A percentile compares a stretch with the other conserved stretches of the same genome.
Evolutionary conservation across 371 early-diverging fungal species (phyloP).

Genomic region (Saksenaea oblongispora): DNA sequence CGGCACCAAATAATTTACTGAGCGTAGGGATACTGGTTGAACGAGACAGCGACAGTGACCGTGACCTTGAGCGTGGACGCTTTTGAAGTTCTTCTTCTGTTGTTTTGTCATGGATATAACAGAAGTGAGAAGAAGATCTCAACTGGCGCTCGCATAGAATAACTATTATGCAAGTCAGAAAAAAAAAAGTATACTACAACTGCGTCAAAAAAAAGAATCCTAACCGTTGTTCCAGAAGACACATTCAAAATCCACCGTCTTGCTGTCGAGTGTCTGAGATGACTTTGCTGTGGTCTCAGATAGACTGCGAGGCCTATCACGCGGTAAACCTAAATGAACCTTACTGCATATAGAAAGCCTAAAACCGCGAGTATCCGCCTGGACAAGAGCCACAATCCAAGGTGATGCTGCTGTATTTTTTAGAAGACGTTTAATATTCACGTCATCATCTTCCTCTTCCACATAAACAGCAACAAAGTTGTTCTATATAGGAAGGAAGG

Average conservation of each 20-base stretch:
- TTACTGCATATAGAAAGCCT: conserved; percentile 32
- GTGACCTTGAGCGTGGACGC: conserved; percentile 42
- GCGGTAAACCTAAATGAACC: not conserved
- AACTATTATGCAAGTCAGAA: conserved; percentile 20
- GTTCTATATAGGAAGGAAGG: conserved; percentile 21
- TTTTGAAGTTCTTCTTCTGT: conserved; percentile 11
- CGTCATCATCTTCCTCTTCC: conserved; percentile 34
- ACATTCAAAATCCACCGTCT: conserved; percentile 38
- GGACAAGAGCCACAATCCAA: conserved; percentile 44
- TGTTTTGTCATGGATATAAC: conserved; percentile 23
- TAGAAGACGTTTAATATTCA: conserved; percentile 9
- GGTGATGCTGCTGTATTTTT: conserved; percentile 16
- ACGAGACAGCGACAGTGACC: conserved; percentile 44
- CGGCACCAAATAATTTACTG: conserved; percentile 28
- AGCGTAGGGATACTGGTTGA: conserved; percentile 42
- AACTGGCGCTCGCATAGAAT: conserved; percentile 38
- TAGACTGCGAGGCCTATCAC: not conserved
- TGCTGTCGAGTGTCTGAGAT: conserved; percentile 1
- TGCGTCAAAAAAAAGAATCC: too few relatives aligned
- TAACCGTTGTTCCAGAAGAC: conserved; percentile 52
- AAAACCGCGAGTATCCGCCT: conserved; percentile 40
- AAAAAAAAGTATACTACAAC: conserved; percentile 7
- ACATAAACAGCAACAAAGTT: conserved; percentile 49
- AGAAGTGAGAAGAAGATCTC: conserved; percentile 25
- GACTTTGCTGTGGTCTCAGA: not conserved